Evolutionary conservation across 1,139 yeast species (phyloP), one percentile per base, ranked within the genome.

Genomic region (Sugiyamaella xylanicola): DNA sequence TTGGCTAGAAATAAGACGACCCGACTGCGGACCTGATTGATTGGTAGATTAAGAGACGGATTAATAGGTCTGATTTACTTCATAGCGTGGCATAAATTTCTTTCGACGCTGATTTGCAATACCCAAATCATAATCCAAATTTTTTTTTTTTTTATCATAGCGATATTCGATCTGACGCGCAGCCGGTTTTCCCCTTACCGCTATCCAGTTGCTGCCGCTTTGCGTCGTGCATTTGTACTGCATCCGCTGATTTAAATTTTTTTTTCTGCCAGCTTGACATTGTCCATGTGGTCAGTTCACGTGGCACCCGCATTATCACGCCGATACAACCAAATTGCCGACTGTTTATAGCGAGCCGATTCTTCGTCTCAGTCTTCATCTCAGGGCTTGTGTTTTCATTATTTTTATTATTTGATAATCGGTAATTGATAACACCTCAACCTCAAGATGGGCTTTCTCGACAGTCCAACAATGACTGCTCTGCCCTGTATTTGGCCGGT

Each of bases 111-210:
- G 37, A 8, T 32, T n/a, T n/a, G 11, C 37, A 4, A 32, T 4
- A 32, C 15, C 13, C 15, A 13, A 4, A 32, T 11, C 15, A n/a
- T 32, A n/a, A 32, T 8, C 15, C 15, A 11, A 7, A 32, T 8
- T 32, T 32, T 32, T 32, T 32, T 32, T 32, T 32, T 32, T 32
- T 32, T 32, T 32, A 11, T 32, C 4, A 32, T 32, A 5, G 9
- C 9, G 9, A 25, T 25, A 25, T 25, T 9, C 5, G 29, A 25
- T 32, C 15, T 32, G 37, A 32, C 37, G 37, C 37, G 13, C 37
- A 32, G 44, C 22, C 44, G 20, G 42, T 37, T 47, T 22, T 39
- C 51, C 51, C 51, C 51, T 48, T 48, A 48, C 51, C 51, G 36
- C 51, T 48, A 48, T 48, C 51, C 51, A 27, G 20, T 7, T 37